A percentile compares a stretch with the other conserved stretches of the same genome.
phyloP scores from a whole-genome alignment of 2,329 filamentous ascomycete genomes.

The Pestalotiopsis sp. region DNA sequence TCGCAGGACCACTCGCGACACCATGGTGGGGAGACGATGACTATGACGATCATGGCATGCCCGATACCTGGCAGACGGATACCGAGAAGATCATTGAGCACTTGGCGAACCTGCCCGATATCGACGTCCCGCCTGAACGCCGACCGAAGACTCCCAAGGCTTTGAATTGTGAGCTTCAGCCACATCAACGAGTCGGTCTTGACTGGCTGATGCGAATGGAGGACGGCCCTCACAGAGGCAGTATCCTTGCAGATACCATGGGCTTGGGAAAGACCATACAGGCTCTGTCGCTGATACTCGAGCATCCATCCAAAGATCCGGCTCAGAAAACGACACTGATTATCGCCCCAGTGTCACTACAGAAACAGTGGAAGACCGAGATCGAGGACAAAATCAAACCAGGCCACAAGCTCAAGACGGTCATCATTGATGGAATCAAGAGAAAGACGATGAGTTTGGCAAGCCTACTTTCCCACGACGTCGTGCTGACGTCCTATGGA shows the following conservation, averaged over 20 bases:
- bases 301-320: slow-evolving; percentile 24
- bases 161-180: slow-evolving; percentile 27
- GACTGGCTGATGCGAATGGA: slow-evolving; percentile 34
- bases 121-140: slow-evolving; percentile 21
- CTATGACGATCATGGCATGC: background rate
- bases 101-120: background rate
- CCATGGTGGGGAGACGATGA: background rate
- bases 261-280: slow-evolving; percentile 34
- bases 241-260: slow-evolving; percentile 34
- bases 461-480: slow-evolving; percentile 66
- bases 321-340: slow-evolving; percentile 31
- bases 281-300: slow-evolving; percentile 31
- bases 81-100: background rate
- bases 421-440: slow-evolving; percentile 27
- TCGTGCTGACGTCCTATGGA: slow-evolving; percentile 80
- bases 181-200: slow-evolving; percentile 30
- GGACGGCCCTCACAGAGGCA: slow-evolving; percentile 26
- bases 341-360: slow-evolving; percentile 15
- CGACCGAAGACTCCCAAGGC: slow-evolving; percentile 22
- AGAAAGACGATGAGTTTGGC: slow-evolving; percentile 24
- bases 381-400: slow-evolving; percentile 31
- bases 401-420: slow-evolving; percentile 26
- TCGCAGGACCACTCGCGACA: no score
- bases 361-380: slow-evolving; percentile 16
- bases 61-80: background rate